phyloP scores from a whole-genome alignment of 2,329 filamentous ascomycete species.

The Chaetothyriales sp. region DNA sequence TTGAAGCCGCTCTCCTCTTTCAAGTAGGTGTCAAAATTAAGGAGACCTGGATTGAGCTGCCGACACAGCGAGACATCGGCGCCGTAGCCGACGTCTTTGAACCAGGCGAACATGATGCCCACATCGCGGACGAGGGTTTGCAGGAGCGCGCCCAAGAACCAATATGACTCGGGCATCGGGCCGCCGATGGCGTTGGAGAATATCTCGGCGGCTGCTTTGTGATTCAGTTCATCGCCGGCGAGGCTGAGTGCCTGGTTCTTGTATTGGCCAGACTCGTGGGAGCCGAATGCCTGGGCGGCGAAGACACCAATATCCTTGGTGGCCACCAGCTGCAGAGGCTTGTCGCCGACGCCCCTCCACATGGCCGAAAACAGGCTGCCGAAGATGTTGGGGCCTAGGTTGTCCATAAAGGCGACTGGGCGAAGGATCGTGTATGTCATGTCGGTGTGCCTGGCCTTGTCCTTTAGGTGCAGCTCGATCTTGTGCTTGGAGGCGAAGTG shows the following conservation, averaged over 20 bases:
- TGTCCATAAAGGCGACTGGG: conserved; percentile 19
- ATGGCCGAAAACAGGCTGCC: conserved; percentile 15
- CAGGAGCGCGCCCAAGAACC: conserved; percentile 10
- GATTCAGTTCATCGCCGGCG: conserved; percentile 40
- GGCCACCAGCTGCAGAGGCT: conserved; percentile 31
- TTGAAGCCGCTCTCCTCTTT: conserved; percentile 32
- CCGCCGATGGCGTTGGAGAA: conserved; percentile 36
- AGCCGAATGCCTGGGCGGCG: conserved; percentile 34
- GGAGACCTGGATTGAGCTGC: conserved; percentile 32
- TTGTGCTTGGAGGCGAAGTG: conserved; percentile 20
- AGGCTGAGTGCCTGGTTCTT: conserved; percentile 34
- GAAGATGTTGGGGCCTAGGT: conserved; percentile 13
- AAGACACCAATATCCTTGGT: conserved; percentile 40
- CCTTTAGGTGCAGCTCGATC: conserved; percentile 17
- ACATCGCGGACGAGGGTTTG: conserved; percentile 24
- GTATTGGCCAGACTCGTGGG: conserved; percentile 24
- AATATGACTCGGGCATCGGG: conserved; percentile 26
- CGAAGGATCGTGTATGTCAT: conserved; percentile 19
- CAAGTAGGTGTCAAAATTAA: conserved; percentile 37
- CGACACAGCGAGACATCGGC: conserved; percentile 29
- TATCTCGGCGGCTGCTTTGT: conserved; percentile 30
- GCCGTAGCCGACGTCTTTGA: conserved; percentile 33
- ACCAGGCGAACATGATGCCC: conserved; percentile 39
- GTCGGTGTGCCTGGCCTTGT: conserved; percentile 17
- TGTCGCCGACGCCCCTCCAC: conserved; percentile 27